phyloP scores from a whole-genome alignment of 1,284 basidiomycete genomes.

The Macrocystidia cucumis region DNA sequence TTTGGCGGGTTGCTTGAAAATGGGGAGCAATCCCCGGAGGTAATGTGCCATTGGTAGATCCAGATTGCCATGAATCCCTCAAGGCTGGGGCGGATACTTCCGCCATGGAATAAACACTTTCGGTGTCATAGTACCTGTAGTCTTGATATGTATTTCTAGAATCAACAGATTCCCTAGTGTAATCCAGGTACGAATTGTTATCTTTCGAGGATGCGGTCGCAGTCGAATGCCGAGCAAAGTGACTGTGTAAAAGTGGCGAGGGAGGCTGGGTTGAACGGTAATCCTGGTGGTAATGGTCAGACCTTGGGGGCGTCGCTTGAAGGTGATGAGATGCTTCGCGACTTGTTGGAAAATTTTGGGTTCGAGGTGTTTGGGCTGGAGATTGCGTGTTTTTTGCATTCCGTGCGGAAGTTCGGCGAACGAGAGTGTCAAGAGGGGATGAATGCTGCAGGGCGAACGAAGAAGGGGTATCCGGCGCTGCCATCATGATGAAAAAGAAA shows the following conservation, averaged over 20 bases:
- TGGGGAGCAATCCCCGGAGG: conserved; percentile 7
- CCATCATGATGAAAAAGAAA: conserved; percentile 5
- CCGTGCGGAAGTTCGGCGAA: conserved; percentile 24
- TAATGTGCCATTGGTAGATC: conserved; percentile 13
- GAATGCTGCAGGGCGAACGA: conserved; percentile 13
- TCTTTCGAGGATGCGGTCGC: conserved; percentile 37
- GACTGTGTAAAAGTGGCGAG: conserved; percentile 58
- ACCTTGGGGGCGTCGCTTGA: conserved; percentile 4
- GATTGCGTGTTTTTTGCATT: conserved; percentile 11
- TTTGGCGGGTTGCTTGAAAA: neutral
- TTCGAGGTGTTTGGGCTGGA: conserved; percentile 3
- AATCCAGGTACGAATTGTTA: conserved; percentile 23
- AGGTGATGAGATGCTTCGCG: conserved; percentile 6
- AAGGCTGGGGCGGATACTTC: conserved; percentile 15
- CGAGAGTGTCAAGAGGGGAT: conserved; percentile 30
- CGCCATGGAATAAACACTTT: conserved; percentile 28
- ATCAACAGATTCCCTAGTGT: conserved; percentile 19
- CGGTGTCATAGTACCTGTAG: conserved; percentile 24
- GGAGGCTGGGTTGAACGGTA: conserved; percentile 27
- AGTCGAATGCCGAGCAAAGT: conserved; percentile 46
- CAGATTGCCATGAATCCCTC: conserved; percentile 26
- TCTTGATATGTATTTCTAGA: conserved; percentile 26
- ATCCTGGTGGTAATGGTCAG: conserved; percentile 10
- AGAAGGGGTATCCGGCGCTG: conserved; percentile 2
- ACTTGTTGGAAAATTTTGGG: neutral